phyloP scores from a whole-genome alignment of 2,329 filamentous ascomycete genomes.

The Chaetoscypha palmicola region DNA sequence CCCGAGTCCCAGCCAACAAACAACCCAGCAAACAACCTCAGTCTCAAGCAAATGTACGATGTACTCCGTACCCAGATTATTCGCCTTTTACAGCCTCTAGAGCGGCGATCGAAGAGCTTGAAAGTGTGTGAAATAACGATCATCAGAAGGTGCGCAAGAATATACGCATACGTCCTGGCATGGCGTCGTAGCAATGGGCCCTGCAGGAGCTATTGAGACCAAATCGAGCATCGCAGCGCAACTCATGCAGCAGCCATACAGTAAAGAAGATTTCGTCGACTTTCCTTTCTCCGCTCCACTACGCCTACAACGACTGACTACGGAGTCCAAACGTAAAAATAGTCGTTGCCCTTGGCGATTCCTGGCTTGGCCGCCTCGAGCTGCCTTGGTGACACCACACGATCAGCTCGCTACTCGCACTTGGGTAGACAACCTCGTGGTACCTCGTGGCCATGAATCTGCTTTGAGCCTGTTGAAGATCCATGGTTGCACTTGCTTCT shows the following conservation, averaged over 20 bases:
- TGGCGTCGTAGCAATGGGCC: constrained; percentile 2
- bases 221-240: background rate
- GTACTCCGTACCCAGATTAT: too few species aligned
- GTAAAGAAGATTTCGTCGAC: background rate
- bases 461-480: background rate
- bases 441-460: too few species aligned
- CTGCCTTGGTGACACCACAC: background rate
- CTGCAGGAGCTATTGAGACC: constrained; percentile 4
- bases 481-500: background rate
- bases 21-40: too few species aligned
- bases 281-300: background rate
- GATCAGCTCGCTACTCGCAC: constrained; percentile 5
- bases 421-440: background rate
- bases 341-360: constrained; percentile 1
- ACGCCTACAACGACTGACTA: background rate
- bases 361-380: constrained; percentile 1
- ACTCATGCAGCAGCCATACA: background rate
- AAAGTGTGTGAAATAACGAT: too few species aligned
- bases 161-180: too few species aligned
- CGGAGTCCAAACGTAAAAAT: background rate
- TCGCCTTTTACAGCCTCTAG: too few species aligned
- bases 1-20: too few species aligned
- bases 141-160: too few species aligned
- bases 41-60: too few species aligned
- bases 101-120: too few species aligned